Conservation (phyloP, 768 basidiomycete species). For the Clitopilus hobsonii region DNA sequence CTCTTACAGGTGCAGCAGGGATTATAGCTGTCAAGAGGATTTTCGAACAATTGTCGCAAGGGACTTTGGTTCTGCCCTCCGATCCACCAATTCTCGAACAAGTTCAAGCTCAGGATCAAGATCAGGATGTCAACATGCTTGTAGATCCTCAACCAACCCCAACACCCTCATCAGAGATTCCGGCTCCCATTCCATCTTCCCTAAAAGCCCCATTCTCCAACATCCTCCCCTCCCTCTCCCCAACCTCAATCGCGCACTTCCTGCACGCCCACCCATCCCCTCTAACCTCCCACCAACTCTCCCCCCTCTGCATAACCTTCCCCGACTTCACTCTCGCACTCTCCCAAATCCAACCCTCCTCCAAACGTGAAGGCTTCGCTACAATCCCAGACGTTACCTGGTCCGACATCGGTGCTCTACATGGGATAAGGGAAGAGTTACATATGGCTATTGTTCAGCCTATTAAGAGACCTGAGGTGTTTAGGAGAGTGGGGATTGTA, state of each 20-base stretch:
- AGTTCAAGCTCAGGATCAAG: constrained; percentile 24
- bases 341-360: constrained; percentile 90
- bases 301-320: constrained; percentile 75
- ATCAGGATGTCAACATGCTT: constrained; percentile 37
- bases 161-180: constrained; percentile 3
- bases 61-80: constrained; percentile 52
- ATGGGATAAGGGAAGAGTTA: constrained; percentile 80
- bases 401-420: constrained; percentile 92
- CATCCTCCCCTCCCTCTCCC: constrained; percentile 31
- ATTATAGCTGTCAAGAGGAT: constrained; percentile 96
- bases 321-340: constrained; percentile 80
- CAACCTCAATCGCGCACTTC: constrained; percentile 82
- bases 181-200: constrained; percentile 4
- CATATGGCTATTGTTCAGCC: constrained; percentile 99
- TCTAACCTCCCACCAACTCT: constrained; percentile 72
- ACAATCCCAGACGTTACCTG: constrained; percentile 95
- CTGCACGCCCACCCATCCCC: constrained; percentile 82
- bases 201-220: constrained; percentile 10
- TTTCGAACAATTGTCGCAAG: constrained; percentile 74
- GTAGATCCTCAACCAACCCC: constrained; percentile 27
- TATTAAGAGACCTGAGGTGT: constrained; percentile 84
- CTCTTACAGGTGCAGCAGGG: constrained; percentile 89
- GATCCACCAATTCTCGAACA: constrained; percentile 13
- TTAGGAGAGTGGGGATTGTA: constrained; percentile 83
- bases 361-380: constrained; percentile 96